These are phyloP conservation scores for Geopyxis carbonaria DNA, from an alignment of 495 filamentous ascomycete genomes.

Conservation along the genomic window DNA sequence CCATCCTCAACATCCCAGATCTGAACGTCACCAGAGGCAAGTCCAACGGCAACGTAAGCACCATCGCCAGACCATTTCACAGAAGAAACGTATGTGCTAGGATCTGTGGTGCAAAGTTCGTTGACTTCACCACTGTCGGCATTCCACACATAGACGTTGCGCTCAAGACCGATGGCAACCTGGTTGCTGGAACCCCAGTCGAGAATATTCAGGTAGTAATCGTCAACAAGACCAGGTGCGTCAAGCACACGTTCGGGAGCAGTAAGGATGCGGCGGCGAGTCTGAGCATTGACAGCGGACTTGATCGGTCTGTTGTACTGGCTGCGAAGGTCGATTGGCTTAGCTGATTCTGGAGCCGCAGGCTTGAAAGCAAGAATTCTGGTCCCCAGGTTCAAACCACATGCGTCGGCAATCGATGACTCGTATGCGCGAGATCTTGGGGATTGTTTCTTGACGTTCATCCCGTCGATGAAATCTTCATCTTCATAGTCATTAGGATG, in stretches of 20 bases:
- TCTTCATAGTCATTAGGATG: slow-evolving; percentile 33
- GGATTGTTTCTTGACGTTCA: no score
- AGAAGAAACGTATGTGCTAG: slow-evolving; percentile 91
- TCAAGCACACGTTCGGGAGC: slow-evolving; percentile 96
- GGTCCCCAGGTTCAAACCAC: slow-evolving; percentile 79
- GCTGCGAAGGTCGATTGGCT: slow-evolving; percentile 89
- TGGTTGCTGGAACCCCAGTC: slow-evolving; percentile 98
- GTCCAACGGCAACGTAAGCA: slow-evolving; percentile 86
- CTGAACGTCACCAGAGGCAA: slow-evolving; percentile 90
- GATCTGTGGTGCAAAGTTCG: slow-evolving; percentile 64
- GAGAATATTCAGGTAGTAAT: slow-evolving; percentile 96
- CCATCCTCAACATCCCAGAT: slow-evolving; percentile 98
- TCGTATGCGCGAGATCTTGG: slow-evolving; percentile 83
- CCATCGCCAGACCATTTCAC: slow-evolving; percentile 98
- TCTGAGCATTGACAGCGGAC: slow-evolving; percentile 56
- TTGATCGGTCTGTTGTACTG: slow-evolving; percentile 97
- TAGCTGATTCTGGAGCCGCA: slow-evolving; percentile 84
- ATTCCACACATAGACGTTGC: slow-evolving; percentile 98
- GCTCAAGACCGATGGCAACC: slow-evolving; percentile 92
- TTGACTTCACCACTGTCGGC: slow-evolving; percentile 78
- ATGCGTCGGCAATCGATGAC: slow-evolving; percentile 78
- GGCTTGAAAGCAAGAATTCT: slow-evolving; percentile 99
- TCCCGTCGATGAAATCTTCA: slow-evolving; percentile 41
- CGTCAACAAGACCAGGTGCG: slow-evolving; percentile 85
- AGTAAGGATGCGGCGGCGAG: slow-evolving; percentile 76